Evolutionary conservation across 495 filamentous ascomycete species (phyloP).

Genomic region (Neurospora tetraspora): DNA sequence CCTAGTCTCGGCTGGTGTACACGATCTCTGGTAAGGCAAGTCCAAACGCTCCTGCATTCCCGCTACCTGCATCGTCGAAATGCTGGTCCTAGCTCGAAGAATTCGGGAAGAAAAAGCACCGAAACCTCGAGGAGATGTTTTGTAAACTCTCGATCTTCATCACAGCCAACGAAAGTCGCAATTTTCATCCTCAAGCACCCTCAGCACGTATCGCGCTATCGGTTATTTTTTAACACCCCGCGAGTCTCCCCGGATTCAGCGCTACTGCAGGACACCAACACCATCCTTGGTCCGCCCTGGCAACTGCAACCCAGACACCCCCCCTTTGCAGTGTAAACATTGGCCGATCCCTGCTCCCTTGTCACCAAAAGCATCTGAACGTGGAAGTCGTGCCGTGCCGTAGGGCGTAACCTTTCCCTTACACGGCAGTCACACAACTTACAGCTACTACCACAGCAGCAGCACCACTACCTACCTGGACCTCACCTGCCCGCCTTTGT

Average conservation of each 20-base stretch:
- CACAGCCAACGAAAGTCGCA: background rate
- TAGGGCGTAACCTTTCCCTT: background rate
- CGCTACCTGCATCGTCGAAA: background rate
- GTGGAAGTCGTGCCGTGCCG: background rate
- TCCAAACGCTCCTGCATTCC: background rate
- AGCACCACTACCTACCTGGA: background rate
- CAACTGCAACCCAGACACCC: slow-evolving; percentile 10
- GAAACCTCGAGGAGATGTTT: background rate
- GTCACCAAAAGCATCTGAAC: background rate
- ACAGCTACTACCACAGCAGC: background rate
- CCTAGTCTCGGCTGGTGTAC: too few relatives aligned
- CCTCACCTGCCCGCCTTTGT: background rate
- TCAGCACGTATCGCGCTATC: background rate
- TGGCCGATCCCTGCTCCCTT: slow-evolving; percentile 3
- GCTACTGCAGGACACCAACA: background rate
- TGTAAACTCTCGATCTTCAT: background rate
- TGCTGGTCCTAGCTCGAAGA: background rate
- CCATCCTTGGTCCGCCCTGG: slow-evolving; percentile 11
- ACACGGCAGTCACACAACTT: background rate
- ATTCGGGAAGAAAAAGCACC: background rate
- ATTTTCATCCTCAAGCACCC: background rate
- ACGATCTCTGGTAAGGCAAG: background rate
- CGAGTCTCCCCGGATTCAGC: background rate
- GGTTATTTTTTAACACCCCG: background rate
- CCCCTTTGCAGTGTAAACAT: slow-evolving; percentile 11